phyloP scores from a whole-genome alignment of 768 basidiomycete genomes.

The Tephrocybe sp. region DNA sequence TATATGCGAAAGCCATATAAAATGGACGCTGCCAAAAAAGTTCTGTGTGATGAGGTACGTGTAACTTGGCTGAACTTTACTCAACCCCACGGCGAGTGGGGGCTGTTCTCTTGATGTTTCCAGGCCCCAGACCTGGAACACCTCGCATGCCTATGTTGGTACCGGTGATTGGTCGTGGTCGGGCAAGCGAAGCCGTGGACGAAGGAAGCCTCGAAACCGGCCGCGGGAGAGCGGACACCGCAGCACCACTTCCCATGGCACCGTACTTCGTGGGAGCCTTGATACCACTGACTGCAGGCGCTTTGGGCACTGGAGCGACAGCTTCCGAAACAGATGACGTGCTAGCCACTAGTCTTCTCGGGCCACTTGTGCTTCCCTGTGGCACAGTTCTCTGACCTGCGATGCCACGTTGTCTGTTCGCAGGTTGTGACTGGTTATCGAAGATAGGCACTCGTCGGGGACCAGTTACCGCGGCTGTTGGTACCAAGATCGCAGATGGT shows the following conservation, averaged over 20 bases:
- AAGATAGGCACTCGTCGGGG: constrained; percentile 35
- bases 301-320: constrained; percentile 9
- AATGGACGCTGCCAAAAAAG: constrained; percentile 5
- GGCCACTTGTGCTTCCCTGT: constrained; percentile 8
- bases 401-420: neutral
- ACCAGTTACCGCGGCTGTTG: constrained; percentile 26
- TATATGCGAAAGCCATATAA: neutral
- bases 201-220: constrained; percentile 16
- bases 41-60: no score
- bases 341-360: constrained; percentile 15
- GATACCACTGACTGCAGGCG: constrained; percentile 11
- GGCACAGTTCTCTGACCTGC: constrained; percentile 5
- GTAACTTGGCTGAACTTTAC: neutral
- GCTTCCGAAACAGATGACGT: constrained; percentile 7
- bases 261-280: constrained; percentile 16
- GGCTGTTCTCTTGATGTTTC: neutral
- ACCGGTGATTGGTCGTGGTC: constrained; percentile 7
- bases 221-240: constrained; percentile 18
- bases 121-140: neutral
- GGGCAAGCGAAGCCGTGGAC: constrained; percentile 8
- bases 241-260: constrained; percentile 1
- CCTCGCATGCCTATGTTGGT: neutral
- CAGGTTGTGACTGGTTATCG: constrained; percentile 8
- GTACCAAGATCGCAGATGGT: neutral
- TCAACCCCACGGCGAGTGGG: constrained; percentile 14